Evolutionary conservation across 495 filamentous ascomycete species (phyloP).

Genomic region (Penicillium robsamsonii): DNA sequence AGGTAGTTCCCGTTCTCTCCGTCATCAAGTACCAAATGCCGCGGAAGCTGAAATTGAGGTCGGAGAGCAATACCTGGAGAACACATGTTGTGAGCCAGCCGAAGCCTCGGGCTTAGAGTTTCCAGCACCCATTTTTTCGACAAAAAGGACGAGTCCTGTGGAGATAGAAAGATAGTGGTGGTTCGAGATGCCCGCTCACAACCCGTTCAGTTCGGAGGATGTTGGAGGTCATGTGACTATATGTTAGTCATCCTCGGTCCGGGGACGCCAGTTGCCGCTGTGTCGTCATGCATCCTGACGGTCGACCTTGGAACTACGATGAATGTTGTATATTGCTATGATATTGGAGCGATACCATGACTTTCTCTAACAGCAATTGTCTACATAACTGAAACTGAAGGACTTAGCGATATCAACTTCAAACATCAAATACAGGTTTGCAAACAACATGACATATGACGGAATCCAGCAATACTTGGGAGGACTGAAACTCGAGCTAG

Average conservation of each 20-base stretch:
- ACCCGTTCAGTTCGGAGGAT: conserved; percentile 14
- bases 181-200: conserved; percentile 11
- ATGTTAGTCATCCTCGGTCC: conserved; percentile 8
- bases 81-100: conserved; percentile 51
- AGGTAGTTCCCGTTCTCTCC: conserved; percentile 17
- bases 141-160: conserved; percentile 10
- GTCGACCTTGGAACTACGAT: neutral
- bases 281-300: neutral
- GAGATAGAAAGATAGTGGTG: conserved; percentile 5
- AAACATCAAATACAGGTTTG: neutral
- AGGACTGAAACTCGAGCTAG: neutral
- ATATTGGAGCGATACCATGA: neutral
- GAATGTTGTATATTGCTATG: neutral
- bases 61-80: conserved; percentile 43
- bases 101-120: conserved; percentile 53
- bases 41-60: conserved; percentile 6
- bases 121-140: conserved; percentile 47
- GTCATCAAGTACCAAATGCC: conserved; percentile 6
- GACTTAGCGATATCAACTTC: neutral
- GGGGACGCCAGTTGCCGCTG: neutral
- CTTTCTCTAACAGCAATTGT: neutral
- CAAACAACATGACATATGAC: neutral
- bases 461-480: neutral
- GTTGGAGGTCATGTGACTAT: conserved; percentile 7
- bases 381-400: neutral